Percentiles rank a stretch among this genome's conserved stretches.
These are phyloP conservation scores for Entoloma clypeatum DNA, from an alignment of 1,284 basidiomycete species.

Conservation along the genomic window DNA sequence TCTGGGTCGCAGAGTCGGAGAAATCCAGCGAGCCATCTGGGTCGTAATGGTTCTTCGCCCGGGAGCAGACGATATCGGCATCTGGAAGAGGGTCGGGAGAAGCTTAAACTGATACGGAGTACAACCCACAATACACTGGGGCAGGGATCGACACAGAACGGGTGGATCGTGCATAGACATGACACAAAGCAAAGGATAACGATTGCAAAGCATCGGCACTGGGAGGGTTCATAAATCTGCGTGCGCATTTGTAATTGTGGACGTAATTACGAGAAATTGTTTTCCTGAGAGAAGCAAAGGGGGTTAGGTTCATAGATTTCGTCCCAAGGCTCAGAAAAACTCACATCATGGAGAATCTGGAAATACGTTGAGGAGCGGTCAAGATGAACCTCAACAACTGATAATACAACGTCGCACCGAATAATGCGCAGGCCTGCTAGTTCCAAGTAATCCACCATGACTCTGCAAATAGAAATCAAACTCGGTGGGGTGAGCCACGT, in stretches of 20 bases:
- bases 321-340: constrained; percentile 12
- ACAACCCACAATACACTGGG: constrained; percentile 71
- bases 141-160: constrained; percentile 82
- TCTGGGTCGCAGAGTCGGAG: constrained; percentile 47
- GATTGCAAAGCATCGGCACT: constrained; percentile 67
- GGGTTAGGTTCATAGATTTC: constrained; percentile 6
- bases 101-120: constrained; percentile 5
- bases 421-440: constrained; percentile 67
- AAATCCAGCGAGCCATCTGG: constrained; percentile 53
- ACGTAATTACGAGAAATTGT: constrained; percentile 27
- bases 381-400: background rate
- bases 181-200: constrained; percentile 73
- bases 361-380: background rate
- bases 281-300: constrained; percentile 25
- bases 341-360: constrained; percentile 39
- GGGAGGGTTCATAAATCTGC: constrained; percentile 10
- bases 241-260: background rate
- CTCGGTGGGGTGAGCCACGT: constrained; percentile 68
- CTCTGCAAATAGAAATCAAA: constrained; percentile 80
- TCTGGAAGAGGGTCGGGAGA: constrained; percentile 39
- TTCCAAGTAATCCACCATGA: constrained; percentile 68
- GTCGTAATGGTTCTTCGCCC: constrained; percentile 78
- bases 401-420: constrained; percentile 28
- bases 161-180: constrained; percentile 79
- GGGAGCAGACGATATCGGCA: constrained; percentile 78